phyloP scores from a whole-genome alignment of 331 rosid species.

The Spiraea crenata region DNA sequence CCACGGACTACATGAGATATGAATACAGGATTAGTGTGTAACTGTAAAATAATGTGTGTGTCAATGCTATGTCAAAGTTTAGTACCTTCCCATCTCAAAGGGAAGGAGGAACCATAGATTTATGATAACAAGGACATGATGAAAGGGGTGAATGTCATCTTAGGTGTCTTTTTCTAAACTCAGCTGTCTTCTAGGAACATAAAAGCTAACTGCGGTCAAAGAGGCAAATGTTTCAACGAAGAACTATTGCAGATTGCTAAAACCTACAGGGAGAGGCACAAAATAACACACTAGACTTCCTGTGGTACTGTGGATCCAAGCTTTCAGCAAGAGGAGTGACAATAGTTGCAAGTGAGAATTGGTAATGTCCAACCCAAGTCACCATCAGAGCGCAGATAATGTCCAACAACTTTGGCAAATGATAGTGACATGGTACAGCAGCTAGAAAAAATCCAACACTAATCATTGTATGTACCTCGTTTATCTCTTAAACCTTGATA shows the following conservation, averaged over 20 bases:
- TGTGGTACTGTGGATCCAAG: not conserved
- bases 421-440: not conserved
- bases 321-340: not conserved
- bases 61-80: not conserved
- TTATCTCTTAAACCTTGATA: constrained; percentile 43
- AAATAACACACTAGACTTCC: not conserved
- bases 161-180: not conserved
- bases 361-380: not conserved
- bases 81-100: not conserved
- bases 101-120: not conserved
- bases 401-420: not conserved
- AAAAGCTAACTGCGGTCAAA: not conserved
- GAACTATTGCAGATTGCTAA: not conserved
- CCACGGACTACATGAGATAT: not conserved
- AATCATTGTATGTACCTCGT: constrained; percentile 31
- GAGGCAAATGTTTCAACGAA: not conserved
- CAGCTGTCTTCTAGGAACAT: not conserved
- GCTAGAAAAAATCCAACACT: not conserved
- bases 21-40: not conserved
- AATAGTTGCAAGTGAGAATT: not conserved
- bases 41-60: not conserved
- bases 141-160: not conserved
- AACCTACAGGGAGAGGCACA: constrained; percentile 4
- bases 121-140: not conserved
- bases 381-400: not conserved